Evolutionary conservation across 148 eudicot species (phyloP), one percentile per base, ranked within the genome.

Genomic region (Rhododendron griersonianum): DNA sequence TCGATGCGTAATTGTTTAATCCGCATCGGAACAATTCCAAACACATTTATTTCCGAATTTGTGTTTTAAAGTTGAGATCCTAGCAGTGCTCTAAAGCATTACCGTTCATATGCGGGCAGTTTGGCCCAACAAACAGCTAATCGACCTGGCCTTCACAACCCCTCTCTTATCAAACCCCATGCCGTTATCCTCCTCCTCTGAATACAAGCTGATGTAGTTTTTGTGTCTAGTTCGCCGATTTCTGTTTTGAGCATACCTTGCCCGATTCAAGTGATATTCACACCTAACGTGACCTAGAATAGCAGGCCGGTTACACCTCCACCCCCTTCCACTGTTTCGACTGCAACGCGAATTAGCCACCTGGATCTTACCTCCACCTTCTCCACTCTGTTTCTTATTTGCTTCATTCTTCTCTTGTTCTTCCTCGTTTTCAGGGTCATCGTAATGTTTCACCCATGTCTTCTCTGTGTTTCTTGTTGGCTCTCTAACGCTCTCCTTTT

Each of bases 271-370:
- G 57, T 80, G 82, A 80, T 80, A 19, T 48, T 80, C 82, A 48
- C 82, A 80, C 37, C 28, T 23, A 25, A 55, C 25, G 82, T 48
- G 18, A 28, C 82, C 82, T 39, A 2, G 37, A 50, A 28, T 0
- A 50, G 61, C 16, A 16, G 61, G 82, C 55, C 33, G 82, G 13
- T 18, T 13, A 50, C 82, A 80, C 82, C 82, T 80, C 82, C 63
- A 80, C 33, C 82, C 41, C 1, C 41, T 80, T 80, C 82, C 61
- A 50, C 33, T 80, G 11, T 0, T 15, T 5, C 82, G 61, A 14
- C 21, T 48, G 37, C 82, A 80, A 50, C 82, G 30, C 18, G 35
- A 79, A 23, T 15, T 16, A 13, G 18, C 55, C 51, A 13, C 18
- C 18, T 28, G 25, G 11, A 1, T 79, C 81, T 25, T 9, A 47